These are phyloP conservation scores for Neocucurbitaria cava DNA, from an alignment of 2,329 filamentous ascomycete species.

Conservation along the genomic window DNA sequence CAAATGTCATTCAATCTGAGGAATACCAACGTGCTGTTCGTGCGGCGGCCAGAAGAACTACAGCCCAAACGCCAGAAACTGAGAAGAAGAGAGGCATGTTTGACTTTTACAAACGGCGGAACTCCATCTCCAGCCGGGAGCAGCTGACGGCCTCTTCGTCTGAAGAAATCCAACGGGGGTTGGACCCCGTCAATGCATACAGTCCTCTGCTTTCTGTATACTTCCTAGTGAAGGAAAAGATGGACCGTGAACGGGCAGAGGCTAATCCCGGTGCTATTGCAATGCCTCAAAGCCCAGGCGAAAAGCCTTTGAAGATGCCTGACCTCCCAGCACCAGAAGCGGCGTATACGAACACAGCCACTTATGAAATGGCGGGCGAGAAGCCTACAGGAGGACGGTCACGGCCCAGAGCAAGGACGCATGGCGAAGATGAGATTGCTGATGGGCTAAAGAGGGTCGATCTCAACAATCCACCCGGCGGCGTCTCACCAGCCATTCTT, in stretches of 20 bases:
- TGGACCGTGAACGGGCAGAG: slow-evolving; percentile 74
- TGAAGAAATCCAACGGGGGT: slow-evolving; percentile 81
- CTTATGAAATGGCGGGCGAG: slow-evolving; percentile 90
- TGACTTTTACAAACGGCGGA: slow-evolving; percentile 95
- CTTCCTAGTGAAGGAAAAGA: slow-evolving; percentile 94
- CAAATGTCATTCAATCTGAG: slow-evolving; percentile 86
- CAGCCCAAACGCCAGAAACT: slow-evolving; percentile 62
- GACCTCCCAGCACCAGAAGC: slow-evolving; percentile 82
- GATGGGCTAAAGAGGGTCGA: slow-evolving; percentile 74
- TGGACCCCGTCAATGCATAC: slow-evolving; percentile 91
- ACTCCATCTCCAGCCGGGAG: slow-evolving; percentile 87
- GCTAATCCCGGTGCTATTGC: slow-evolving; percentile 65
- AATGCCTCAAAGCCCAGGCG: slow-evolving; percentile 63
- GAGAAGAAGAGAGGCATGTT: slow-evolving; percentile 92
- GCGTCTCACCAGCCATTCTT: slow-evolving; percentile 58
- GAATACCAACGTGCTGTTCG: slow-evolving; percentile 90
- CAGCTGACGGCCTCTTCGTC: slow-evolving; percentile 83
- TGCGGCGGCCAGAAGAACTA: slow-evolving; percentile 70
- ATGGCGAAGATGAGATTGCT: slow-evolving; percentile 89
- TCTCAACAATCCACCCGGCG: slow-evolving; percentile 56
- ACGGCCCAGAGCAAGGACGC: slow-evolving; percentile 85
- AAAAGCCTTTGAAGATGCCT: slow-evolving; percentile 68
- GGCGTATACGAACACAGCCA: slow-evolving; percentile 83
- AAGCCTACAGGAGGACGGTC: slow-evolving; percentile 83
- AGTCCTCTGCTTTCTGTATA: slow-evolving; percentile 93